These are phyloP conservation scores for Teratosphaeria pseudoeucalypti DNA, from an alignment of 2,329 filamentous ascomycete species.

Conservation along the genomic window DNA sequence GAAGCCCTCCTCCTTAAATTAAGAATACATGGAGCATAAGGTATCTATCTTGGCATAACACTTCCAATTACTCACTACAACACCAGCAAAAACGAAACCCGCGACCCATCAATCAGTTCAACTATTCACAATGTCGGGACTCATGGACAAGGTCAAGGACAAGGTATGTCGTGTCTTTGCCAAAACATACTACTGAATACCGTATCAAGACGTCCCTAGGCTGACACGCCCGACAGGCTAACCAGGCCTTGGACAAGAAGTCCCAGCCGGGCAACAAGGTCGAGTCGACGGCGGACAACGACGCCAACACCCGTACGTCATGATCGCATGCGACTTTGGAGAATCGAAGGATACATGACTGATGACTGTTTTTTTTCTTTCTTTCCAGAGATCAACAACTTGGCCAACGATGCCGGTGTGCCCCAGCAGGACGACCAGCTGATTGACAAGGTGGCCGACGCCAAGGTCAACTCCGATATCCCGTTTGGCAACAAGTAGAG, in stretches of 20 bases:
- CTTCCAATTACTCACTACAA: neutral
- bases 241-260: slow-evolving; percentile 3
- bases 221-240: neutral
- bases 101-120: neutral
- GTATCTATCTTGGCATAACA: neutral
- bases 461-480: slow-evolving; percentile 7
- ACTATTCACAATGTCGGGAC: neutral
- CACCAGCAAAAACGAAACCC: neutral
- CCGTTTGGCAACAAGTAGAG: slow-evolving; percentile 1
- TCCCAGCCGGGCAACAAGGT: slow-evolving; percentile 5
- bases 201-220: neutral
- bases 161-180: neutral
- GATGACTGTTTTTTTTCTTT: neutral
- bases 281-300: slow-evolving; percentile 3
- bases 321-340: neutral
- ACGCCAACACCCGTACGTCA: slow-evolving; percentile 2
- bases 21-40: neutral
- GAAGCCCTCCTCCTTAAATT: neutral
- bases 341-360: neutral
- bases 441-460: slow-evolving; percentile 5
- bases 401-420: slow-evolving; percentile 4
- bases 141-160: neutral
- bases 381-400: slow-evolving; percentile 4
- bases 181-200: neutral
- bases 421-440: slow-evolving; percentile 4